Evolutionary conservation across 805 yeast species (phyloP), one percentile per base, ranked within the genome.

Genomic region (Yarrowia sp.): DNA sequence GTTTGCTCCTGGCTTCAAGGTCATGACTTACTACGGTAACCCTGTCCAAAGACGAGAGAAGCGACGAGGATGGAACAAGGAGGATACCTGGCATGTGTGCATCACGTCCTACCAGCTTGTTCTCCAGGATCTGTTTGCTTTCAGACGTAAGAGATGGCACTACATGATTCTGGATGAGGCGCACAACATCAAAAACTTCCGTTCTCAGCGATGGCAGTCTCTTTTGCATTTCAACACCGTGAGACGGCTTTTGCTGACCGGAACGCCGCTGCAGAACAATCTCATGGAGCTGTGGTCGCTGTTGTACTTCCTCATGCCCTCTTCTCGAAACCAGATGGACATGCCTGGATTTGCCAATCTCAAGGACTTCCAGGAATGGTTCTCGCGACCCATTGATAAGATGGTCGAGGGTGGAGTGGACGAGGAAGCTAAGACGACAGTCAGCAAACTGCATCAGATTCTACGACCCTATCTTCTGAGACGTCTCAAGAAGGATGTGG

Each of bases 151-250:
- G 72, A 85, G 83, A 70, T 95, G 99, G 99, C 88, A 87, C 72
- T 95, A 93, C 75, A 90, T 61, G 64, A 61, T 61, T 48, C 79
- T 92, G 65, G 99, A 95, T 77, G 99, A 95, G 73, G 99, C 99
- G 0, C 99, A 95, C 75, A 95, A 95, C 71, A 95, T 95, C 77
- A 95, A 95, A 74, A 95, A 95, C 71, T 95, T 95, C 78, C 81
- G 97, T 69, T 93, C 98, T 0, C 95, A 93, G 66, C 83, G 99
- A 70, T 95, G 99, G 99, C 95, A 90, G 77, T 96, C 98, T 0
- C 79, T 95, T 62, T 79, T 95, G 68, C 96, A 96, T 74, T 95
- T 95, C 78, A 95, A 93, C 71, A 90, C 98, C 1, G 93, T 88
- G 71, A 83, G 96, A 73, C 82, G 99, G 67, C 77, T 95, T 59